Evolutionary conservation across 2,329 filamentous ascomycete species (phyloP).

Genomic region (Cercospora janseana): DNA sequence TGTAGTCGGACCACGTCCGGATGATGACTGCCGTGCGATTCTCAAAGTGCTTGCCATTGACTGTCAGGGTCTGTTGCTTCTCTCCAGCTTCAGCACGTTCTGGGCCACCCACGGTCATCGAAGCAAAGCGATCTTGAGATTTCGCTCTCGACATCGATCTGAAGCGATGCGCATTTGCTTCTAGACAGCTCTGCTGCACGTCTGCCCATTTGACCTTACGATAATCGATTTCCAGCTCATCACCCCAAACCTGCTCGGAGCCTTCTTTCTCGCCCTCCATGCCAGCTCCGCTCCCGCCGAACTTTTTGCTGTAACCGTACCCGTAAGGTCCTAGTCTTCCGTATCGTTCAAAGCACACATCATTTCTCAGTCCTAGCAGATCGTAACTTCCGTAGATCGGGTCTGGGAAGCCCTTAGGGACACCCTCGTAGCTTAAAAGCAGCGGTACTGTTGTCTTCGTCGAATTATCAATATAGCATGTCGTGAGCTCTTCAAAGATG

Average conservation of each 20-base stretch:
- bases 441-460: slow-evolving; percentile 65
- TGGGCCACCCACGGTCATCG: slow-evolving; percentile 39
- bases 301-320: slow-evolving; percentile 74
- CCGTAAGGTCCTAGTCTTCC: slow-evolving; percentile 88
- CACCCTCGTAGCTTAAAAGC: slow-evolving; percentile 71
- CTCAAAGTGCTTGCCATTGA: slow-evolving; percentile 33
- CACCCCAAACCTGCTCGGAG: slow-evolving; percentile 73
- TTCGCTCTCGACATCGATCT: slow-evolving; percentile 38
- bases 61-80: slow-evolving; percentile 15
- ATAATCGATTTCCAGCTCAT: slow-evolving; percentile 71
- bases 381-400: slow-evolving; percentile 85
- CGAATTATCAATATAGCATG: slow-evolving; percentile 75
- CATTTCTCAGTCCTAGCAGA: slow-evolving; percentile 71
- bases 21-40: slow-evolving; percentile 75
- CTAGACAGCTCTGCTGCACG: slow-evolving; percentile 70
- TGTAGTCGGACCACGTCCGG: slow-evolving; percentile 76
- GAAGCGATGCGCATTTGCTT: slow-evolving; percentile 70
- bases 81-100: slow-evolving; percentile 25
- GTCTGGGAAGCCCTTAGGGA: slow-evolving; percentile 80
- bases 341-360: slow-evolving; percentile 91
- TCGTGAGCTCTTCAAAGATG: slow-evolving; percentile 60
- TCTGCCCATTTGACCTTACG: slow-evolving; percentile 74
- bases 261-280: slow-evolving; percentile 81
- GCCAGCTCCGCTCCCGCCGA: slow-evolving; percentile 80
- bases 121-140: slow-evolving; percentile 41